Conservation (phyloP, 331 rosid genomes). For the Malus hybrid region DNA sequence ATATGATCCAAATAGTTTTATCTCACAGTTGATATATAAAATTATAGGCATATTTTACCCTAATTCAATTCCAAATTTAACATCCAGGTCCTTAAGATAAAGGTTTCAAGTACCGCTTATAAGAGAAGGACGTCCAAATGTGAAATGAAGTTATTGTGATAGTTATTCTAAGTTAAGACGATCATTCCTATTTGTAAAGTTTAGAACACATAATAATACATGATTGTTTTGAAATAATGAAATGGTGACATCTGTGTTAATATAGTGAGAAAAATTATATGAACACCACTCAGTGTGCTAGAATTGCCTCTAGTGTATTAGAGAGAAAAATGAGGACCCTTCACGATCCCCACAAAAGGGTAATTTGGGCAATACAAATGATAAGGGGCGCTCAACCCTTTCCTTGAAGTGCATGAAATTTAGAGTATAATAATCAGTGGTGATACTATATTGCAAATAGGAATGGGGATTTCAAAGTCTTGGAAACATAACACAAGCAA, state of each 20-base stretch:
- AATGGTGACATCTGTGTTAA: not conserved
- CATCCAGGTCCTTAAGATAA: not conserved
- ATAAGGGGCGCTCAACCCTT: conserved; percentile 18
- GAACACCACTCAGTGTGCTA: not conserved
- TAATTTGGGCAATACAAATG: conserved; percentile 20
- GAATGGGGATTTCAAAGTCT: conserved; percentile 26
- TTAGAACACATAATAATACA: not conserved
- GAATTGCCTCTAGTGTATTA: not conserved
- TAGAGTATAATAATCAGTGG: not conserved
- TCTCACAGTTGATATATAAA: no score
- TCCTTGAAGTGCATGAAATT: not conserved
- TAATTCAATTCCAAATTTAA: not conserved
- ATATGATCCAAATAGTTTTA: no score
- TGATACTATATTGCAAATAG: not conserved
- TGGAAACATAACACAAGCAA: conserved; percentile 7
- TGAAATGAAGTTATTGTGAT: no score
- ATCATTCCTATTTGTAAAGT: not conserved
- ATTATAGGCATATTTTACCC: not conserved
- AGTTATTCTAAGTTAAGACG: no score
- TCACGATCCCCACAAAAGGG: conserved; percentile 8
- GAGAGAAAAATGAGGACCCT: not conserved
- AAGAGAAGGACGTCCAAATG: no score
- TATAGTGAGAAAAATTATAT: not conserved
- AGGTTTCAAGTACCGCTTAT: not conserved
- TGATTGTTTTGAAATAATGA: no score